Percentiles rank a stretch among this genome's conserved stretches.
These are phyloP conservation scores for Pythium angustatum DNA, from an alignment of 352 stramenopile genomes.

Conservation along the genomic window DNA sequence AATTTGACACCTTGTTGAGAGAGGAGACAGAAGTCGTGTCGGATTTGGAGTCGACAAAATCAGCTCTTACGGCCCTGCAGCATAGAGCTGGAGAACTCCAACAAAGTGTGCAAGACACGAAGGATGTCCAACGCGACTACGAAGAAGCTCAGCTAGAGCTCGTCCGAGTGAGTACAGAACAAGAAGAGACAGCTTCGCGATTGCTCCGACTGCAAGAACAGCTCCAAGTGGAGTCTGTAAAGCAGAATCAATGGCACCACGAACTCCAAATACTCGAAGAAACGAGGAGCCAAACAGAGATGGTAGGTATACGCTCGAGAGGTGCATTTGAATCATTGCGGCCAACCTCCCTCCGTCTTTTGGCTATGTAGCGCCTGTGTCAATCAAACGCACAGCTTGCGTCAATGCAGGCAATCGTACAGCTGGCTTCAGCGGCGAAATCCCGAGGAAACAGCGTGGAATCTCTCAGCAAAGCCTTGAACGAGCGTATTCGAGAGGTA, in stretches of 20 bases:
- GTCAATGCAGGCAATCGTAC: background rate
- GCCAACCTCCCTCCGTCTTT: background rate
- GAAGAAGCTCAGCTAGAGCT: slow-evolving; percentile 20
- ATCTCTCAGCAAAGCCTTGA: background rate
- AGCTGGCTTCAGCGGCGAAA: background rate
- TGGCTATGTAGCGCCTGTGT: background rate
- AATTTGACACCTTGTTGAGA: background rate
- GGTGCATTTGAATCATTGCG: background rate
- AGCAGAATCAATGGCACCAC: background rate
- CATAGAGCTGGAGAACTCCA: background rate
- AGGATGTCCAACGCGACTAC: background rate
- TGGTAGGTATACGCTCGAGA: background rate
- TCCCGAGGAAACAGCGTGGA: background rate
- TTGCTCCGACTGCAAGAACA: background rate
- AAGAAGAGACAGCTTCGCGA: slow-evolving; percentile 10
- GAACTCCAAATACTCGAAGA: background rate
- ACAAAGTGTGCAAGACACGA: background rate
- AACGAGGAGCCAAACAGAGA: background rate
- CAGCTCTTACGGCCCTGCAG: background rate
- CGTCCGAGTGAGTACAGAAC: slow-evolving; percentile 8
- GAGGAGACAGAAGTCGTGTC: background rate
- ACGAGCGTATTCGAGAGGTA: slow-evolving; percentile 2
- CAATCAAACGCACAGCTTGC: background rate
- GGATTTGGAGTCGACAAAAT: slow-evolving; percentile 5
- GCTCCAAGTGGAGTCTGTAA: background rate